Base-by-base conservation (phyloP, 495 filamentous ascomycete species). In the Annulohypoxylon moriforme region DNA sequence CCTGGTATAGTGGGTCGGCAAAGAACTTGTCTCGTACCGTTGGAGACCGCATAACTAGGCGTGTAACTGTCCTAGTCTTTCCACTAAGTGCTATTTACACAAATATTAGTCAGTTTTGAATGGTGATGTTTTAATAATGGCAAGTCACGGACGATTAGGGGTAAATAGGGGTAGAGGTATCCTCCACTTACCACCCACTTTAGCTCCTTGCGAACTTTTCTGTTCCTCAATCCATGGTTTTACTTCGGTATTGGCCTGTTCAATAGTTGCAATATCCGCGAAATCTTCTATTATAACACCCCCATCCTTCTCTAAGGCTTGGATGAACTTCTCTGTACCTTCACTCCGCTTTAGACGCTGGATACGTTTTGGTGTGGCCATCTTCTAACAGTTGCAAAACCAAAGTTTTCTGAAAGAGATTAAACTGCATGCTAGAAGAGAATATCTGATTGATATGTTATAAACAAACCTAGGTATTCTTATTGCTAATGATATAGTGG, bases 251-350 rank as follows among this genome's bases (percentile, higher is more conserved):
- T 73, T 27, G 1, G 38, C 72, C n/a, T 76, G 44, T 7, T 55
- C 29, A 22, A 55, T 34, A 3, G 25, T 27, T 20, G 50, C 66
- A 44, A 66, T 10, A 11, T 47, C 59, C 7, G 71, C 60, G 40
- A 75, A 78, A 46, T 75, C 74, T 13, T 64, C 65, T 24, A 77
- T 66, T 18, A 78, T 76, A 13, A 75, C 69, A 4, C 68, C 56
- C 22, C 73, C 73, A 64, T 77, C 69, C 24, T 47, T 14, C 42
- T 71, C 62, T 29, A 71, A 6, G 2, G 68, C 62, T 4, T 71
- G 46, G 50, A 71, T 67, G 68, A 71, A 71, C 14, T 34, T 55
- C 50, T 55, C 50, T 10, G 29, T 33, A 6, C 50, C 50, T 25
- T 55, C 50, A 16, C 18, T 20, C n/a, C 50, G 50, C 8, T 7